Evolutionary conservation across 2,329 filamentous ascomycete species (phyloP).

Genomic region (Botrytis fabae): DNA sequence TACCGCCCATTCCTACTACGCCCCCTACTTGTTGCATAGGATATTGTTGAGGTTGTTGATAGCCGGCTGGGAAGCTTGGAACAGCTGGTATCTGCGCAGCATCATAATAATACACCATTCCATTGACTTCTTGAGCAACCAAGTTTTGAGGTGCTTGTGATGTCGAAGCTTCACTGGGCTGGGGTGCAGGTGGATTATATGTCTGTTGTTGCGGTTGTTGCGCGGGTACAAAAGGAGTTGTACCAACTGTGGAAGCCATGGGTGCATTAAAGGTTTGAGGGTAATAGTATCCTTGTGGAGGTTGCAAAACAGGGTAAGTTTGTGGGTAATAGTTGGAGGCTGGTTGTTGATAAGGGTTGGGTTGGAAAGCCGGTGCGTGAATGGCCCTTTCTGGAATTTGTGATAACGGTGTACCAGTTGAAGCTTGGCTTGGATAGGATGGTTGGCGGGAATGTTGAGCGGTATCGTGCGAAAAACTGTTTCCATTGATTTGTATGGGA

Average conservation of each 20-base stretch:
- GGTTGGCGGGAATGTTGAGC: constrained; percentile 62
- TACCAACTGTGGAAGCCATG: constrained; percentile 45
- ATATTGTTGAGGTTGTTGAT: constrained; percentile 55
- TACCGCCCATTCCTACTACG: constrained; percentile 71
- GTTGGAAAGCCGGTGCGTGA: constrained; percentile 87
- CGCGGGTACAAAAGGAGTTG: constrained; percentile 36
- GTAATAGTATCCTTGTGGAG: constrained; percentile 68
- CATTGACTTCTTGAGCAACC: constrained; percentile 85
- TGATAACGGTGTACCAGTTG: constrained; percentile 77
- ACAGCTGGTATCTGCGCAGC: constrained; percentile 63
- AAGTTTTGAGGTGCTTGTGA: constrained; percentile 52
- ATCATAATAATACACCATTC: constrained; percentile 95
- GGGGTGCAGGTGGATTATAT: constrained; percentile 32
- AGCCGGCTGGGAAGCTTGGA: constrained; percentile 45
- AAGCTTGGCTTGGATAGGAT: constrained; percentile 69
- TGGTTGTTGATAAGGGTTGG: constrained; percentile 61
- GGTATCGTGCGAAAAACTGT: constrained; percentile 53
- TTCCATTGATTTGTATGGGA: constrained; percentile 69
- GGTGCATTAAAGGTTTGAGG: constrained; percentile 51
- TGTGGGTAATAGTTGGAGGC: constrained; percentile 56
- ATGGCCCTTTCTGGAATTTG: constrained; percentile 92
- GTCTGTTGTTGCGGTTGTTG: constrained; percentile 38
- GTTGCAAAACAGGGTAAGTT: constrained; percentile 56
- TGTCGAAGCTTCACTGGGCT: constrained; percentile 23
- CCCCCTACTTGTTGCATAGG: constrained; percentile 52